A percentile compares a stretch with the other conserved stretches of the same genome.
These are phyloP conservation scores for Penicillium sp. DNA, from an alignment of 2,329 filamentous ascomycete genomes.

Conservation along the genomic window DNA sequence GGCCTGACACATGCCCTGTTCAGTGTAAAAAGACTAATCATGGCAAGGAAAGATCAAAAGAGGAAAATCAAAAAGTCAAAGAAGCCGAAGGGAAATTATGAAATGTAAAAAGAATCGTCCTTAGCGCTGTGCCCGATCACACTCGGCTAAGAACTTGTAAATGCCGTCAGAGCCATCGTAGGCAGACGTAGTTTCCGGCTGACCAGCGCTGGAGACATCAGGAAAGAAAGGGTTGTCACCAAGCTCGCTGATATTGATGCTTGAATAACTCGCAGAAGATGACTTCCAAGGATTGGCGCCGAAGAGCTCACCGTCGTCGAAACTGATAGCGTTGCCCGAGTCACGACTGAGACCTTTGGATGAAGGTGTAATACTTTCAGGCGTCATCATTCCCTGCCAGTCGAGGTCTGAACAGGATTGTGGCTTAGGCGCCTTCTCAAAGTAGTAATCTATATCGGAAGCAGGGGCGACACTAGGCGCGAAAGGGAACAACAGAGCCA, in stretches of 20 bases:
- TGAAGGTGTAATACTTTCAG: slow-evolving; percentile 29
- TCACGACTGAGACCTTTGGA: slow-evolving; percentile 26
- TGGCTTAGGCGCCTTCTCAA: slow-evolving; percentile 40
- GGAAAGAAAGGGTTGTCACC: slow-evolving; percentile 43
- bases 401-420: slow-evolving; percentile 48
- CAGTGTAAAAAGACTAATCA: neutral
- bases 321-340: slow-evolving; percentile 35
- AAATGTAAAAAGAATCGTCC: neutral
- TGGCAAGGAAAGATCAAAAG: neutral
- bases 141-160: slow-evolving; percentile 65
- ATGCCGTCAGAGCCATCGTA: slow-evolving; percentile 68
- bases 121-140: slow-evolving; percentile 51
- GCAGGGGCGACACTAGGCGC: slow-evolving; percentile 62
- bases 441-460: slow-evolving; percentile 47
- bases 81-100: slow-evolving; percentile 3
- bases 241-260: slow-evolving; percentile 56
- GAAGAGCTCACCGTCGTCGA: slow-evolving; percentile 46
- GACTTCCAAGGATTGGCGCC: slow-evolving; percentile 57
- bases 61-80: slow-evolving; percentile 4
- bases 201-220: slow-evolving; percentile 40
- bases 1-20: slow-evolving; percentile 9
- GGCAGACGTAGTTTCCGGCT: slow-evolving; percentile 46
- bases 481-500: slow-evolving; percentile 84
- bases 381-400: slow-evolving; percentile 60
- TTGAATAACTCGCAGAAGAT: slow-evolving; percentile 58